Evolutionary conservation across 495 filamentous ascomycete species (phyloP).

Genomic region (Pyrenopolyporus hunteri): DNA sequence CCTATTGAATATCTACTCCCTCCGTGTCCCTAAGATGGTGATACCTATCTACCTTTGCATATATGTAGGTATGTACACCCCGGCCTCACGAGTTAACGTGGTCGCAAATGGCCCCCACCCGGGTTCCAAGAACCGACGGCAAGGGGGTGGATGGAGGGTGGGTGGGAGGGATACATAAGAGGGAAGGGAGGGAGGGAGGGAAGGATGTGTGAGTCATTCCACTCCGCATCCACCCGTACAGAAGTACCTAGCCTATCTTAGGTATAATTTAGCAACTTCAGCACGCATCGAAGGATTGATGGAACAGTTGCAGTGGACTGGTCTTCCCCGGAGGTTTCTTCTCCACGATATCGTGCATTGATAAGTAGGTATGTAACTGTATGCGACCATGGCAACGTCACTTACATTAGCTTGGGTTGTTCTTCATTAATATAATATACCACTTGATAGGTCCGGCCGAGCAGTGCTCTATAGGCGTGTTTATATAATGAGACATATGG

Average conservation of each 20-base stretch:
- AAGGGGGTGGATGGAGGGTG: background rate
- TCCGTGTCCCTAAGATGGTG: background rate
- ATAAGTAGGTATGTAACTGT: background rate
- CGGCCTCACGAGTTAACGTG: constrained; percentile 26
- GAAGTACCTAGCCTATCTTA: too few species aligned
- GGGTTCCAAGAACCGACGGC: background rate
- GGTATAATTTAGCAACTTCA: constrained; percentile 20
- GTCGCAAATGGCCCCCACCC: constrained; percentile 27
- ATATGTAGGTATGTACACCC: constrained; percentile 5
- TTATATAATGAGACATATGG: background rate
- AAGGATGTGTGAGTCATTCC: constrained; percentile 31
- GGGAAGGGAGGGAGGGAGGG: background rate
- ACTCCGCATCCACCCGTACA: constrained; percentile 3
- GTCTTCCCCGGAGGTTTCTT: too few species aligned
- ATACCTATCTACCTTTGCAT: background rate
- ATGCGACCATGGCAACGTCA: too few species aligned
- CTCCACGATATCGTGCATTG: background rate
- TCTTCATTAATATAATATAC: too few species aligned
- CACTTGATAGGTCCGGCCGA: background rate
- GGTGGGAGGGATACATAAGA: constrained; percentile 15
- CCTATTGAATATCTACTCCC: too few species aligned
- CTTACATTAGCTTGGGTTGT: too few species aligned
- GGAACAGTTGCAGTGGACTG: background rate
- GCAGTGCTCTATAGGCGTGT: background rate
- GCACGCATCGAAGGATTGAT: constrained; percentile 17